phyloP scores from a whole-genome alignment of 495 filamentous ascomycete genomes.

The Podospora bellae-mahoneyi region DNA sequence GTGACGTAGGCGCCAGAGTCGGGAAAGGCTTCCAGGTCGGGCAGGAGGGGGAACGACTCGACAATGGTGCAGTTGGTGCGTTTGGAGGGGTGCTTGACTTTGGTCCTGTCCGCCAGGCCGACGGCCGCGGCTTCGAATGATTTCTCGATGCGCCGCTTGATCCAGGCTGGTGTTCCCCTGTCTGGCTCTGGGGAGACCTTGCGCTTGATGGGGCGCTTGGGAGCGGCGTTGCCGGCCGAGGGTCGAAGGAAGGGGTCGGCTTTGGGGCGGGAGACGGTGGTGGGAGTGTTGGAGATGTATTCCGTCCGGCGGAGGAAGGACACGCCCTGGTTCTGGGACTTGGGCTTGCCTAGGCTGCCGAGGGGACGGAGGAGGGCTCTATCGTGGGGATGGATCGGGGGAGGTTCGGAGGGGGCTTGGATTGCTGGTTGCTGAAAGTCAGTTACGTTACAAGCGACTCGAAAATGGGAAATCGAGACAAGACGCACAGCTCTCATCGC shows the following conservation, averaged over 20 bases:
- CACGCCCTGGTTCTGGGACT: conserved; percentile 60
- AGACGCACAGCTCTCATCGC: conserved; percentile 86
- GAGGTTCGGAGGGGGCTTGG: conserved; percentile 65
- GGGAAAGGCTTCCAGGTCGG: conserved; percentile 85
- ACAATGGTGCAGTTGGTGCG: conserved; percentile 66
- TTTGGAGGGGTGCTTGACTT: conserved; percentile 78
- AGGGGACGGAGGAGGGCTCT: conserved; percentile 75
- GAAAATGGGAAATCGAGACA: conserved; percentile 1
- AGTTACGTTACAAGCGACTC: background rate
- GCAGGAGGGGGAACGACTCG: conserved; percentile 76
- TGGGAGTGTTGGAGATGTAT: conserved; percentile 92
- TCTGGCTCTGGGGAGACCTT: conserved; percentile 46
- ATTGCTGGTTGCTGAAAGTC: conserved; percentile 57
- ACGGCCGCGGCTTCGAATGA: conserved; percentile 77
- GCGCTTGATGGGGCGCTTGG: conserved; percentile 42
- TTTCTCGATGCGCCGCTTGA: conserved; percentile 76
- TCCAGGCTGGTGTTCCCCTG: conserved; percentile 73
- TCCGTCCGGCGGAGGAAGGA: conserved; percentile 96
- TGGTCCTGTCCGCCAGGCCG: conserved; percentile 63
- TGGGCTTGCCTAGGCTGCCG: conserved; percentile 75
- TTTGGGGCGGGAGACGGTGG: conserved; percentile 44
- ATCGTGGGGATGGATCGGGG: conserved; percentile 75
- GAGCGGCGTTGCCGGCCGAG: conserved; percentile 35
- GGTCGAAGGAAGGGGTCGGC: conserved; percentile 37
- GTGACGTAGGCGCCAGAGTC: conserved; percentile 82